Evolutionary conservation across 371 early-diverging fungal species (phyloP).

Genomic region (Lichtheimia corymbifera): DNA sequence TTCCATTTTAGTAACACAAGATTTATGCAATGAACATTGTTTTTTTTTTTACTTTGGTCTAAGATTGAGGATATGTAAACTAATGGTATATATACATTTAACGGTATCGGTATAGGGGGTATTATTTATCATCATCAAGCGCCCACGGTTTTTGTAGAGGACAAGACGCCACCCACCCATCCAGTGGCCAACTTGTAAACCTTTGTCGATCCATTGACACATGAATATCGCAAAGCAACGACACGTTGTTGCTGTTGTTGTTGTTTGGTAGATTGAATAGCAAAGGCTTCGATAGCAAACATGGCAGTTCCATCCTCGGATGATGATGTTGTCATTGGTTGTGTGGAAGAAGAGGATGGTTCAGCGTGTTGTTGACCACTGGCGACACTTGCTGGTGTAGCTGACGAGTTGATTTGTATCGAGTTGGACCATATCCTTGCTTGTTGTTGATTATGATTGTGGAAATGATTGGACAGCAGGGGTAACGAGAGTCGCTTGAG

Average conservation of each 20-base stretch:
- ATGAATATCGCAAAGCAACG: constrained; percentile 34
- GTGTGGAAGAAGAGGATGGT: neutral
- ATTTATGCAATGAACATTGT: no score
- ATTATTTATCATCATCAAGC: no score
- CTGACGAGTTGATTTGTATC: constrained; percentile 21
- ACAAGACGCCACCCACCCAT: constrained; percentile 45
- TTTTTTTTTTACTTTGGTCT: no score
- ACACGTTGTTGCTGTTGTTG: constrained; percentile 17
- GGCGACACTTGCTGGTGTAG: constrained; percentile 13
- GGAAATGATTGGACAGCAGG: constrained; percentile 8
- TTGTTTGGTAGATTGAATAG: constrained; percentile 20
- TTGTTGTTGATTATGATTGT: constrained; percentile 5
- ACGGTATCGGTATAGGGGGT: no score
- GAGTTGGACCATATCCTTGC: constrained; percentile 23
- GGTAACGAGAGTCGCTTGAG: constrained; percentile 30
- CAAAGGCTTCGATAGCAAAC: constrained; percentile 40
- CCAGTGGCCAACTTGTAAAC: constrained; percentile 50
- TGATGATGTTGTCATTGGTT: neutral
- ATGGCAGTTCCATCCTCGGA: constrained; percentile 29
- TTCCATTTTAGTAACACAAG: no score
- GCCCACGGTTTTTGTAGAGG: constrained; percentile 3
- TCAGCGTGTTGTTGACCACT: neutral
- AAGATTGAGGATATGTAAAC: no score
- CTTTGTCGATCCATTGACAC: constrained; percentile 41
- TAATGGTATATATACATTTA: no score